Evolutionary conservation across 345 rosid species (phyloP).

Genomic region (Eucalyptus urophylla): DNA sequence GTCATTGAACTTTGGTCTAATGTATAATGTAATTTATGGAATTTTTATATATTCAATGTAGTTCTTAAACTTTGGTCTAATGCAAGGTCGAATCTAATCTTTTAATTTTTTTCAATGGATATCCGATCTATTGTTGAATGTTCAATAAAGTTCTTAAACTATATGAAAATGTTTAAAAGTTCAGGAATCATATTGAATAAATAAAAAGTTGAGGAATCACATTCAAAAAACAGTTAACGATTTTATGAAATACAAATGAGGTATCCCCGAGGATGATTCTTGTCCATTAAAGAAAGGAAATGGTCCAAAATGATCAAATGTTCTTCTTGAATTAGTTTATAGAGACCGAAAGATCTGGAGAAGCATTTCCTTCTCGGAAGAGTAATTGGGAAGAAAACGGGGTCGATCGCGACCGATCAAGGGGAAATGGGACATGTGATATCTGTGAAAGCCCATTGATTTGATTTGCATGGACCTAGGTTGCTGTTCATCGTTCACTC

Average conservation of each 20-base stretch:
- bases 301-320: background rate
- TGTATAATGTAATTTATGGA: too few relatives aligned
- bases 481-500: background rate
- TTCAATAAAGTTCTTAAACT: too few relatives aligned
- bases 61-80: too few relatives aligned
- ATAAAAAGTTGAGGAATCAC: too few relatives aligned
- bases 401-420: background rate
- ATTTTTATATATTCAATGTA: too few relatives aligned
- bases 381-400: background rate
- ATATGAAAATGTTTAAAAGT: too few relatives aligned
- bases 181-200: too few relatives aligned
- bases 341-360: background rate
- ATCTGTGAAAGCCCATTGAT: background rate
- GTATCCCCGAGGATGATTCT: background rate
- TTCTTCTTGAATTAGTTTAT: background rate
- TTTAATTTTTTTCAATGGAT: too few relatives aligned
- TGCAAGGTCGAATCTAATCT: too few relatives aligned
- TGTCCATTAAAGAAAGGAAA: background rate
- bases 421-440: background rate
- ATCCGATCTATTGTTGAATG: too few relatives aligned
- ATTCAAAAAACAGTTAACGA: too few relatives aligned
- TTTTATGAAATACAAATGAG: background rate
- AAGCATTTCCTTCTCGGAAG: background rate
- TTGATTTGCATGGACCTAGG: background rate
- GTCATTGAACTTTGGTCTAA: too few relatives aligned